These are phyloP conservation scores for Hydnum rufescens DNA, from an alignment of 768 basidiomycete genomes.

Conservation along the genomic window DNA sequence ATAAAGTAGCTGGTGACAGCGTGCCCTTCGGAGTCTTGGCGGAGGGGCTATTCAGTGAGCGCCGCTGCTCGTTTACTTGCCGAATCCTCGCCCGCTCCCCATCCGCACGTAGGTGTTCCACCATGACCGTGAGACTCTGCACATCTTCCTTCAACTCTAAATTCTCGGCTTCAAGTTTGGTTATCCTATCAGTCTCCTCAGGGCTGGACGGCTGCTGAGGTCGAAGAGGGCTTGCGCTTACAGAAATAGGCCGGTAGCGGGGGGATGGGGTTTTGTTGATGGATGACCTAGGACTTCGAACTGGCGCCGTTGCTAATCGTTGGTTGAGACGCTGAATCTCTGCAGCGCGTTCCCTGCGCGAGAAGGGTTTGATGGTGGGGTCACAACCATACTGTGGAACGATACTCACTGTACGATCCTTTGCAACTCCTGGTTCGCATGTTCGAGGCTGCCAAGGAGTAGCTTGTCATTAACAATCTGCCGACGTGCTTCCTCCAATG, in stretches of 20 bases:
- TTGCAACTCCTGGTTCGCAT: conserved; percentile 33
- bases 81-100: neutral
- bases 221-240: conserved; percentile 2
- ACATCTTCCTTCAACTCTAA: conserved; percentile 30
- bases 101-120: conserved; percentile 26
- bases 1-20: too few species aligned
- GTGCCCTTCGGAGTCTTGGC: too few species aligned
- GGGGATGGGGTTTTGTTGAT: conserved; percentile 2
- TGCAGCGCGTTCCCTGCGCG: neutral
- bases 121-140: conserved; percentile 50
- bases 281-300: neutral
- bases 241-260: neutral
- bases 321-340: neutral
- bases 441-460: conserved; percentile 37
- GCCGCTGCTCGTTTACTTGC: neutral
- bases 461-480: conserved; percentile 48
- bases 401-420: conserved; percentile 36
- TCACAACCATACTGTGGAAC: neutral
- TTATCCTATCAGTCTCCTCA: neutral
- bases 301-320: neutral
- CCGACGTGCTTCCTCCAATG: conserved; percentile 36
- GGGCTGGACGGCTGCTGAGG: neutral
- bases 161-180: conserved; percentile 29
- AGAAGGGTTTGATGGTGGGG: neutral
- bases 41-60: too few species aligned